These are phyloP conservation scores for Neofusicoccum umdonicola DNA, from an alignment of 2,329 filamentous ascomycete genomes.

Conservation along the genomic window DNA sequence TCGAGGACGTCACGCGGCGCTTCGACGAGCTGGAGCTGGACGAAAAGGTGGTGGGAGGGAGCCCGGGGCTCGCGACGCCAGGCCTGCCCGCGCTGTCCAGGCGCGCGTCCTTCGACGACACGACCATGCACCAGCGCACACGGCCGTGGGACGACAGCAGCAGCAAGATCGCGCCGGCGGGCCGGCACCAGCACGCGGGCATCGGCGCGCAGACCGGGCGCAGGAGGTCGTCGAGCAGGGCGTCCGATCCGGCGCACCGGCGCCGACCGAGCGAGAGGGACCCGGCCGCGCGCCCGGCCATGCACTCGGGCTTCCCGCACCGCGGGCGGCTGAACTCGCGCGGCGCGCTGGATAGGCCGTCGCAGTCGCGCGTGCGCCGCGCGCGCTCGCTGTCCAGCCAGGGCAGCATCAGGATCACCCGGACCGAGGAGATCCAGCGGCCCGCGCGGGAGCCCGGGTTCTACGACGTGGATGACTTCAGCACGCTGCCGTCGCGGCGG, in stretches of 20 bases:
- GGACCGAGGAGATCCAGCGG: constrained; percentile 19
- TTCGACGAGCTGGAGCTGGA: constrained; percentile 27
- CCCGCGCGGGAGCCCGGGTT: background rate
- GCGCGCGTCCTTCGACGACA: constrained; percentile 56
- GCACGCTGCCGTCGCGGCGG: background rate
- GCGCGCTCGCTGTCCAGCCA: constrained; percentile 36
- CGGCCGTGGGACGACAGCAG: constrained; percentile 32
- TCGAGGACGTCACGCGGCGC: constrained; percentile 33
- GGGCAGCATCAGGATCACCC: constrained; percentile 33
- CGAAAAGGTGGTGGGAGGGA: background rate
- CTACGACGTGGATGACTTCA: constrained; percentile 11
- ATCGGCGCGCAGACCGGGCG: background rate
- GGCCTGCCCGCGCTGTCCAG: constrained; percentile 26
- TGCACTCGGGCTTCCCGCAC: constrained; percentile 10
- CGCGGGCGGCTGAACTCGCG: constrained; percentile 12
- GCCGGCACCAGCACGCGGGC: background rate
- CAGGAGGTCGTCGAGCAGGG: constrained; percentile 25
- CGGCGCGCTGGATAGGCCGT: background rate
- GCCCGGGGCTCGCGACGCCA: background rate
- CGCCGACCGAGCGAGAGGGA: background rate
- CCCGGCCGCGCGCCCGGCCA: background rate
- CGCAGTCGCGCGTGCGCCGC: constrained; percentile 8
- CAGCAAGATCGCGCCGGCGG: constrained; percentile 18
- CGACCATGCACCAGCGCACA: constrained; percentile 44
- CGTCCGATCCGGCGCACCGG: constrained; percentile 16